Conservation (phyloP, 192 early-diverging fungal genomes). For the Entomortierella parvispora region DNA sequence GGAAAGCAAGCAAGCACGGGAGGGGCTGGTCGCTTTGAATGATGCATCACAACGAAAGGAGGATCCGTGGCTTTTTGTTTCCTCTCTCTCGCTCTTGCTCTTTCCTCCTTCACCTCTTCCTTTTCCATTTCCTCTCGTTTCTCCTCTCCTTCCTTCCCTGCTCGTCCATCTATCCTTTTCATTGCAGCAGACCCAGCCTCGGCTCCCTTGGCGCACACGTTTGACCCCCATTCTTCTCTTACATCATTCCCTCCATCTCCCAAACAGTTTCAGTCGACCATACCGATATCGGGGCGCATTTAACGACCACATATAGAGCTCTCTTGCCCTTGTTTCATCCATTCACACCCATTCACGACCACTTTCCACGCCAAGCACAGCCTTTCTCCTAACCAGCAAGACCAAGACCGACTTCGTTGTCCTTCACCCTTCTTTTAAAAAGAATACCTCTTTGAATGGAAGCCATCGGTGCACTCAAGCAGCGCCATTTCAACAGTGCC, state of each 20-base stretch:
- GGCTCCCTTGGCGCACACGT: too few species aligned
- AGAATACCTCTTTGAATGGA: constrained; percentile 10
- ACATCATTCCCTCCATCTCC: neutral
- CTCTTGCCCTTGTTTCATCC: too few species aligned
- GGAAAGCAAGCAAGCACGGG: too few species aligned
- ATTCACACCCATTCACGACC: neutral
- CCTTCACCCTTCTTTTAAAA: neutral
- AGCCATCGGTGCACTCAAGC: constrained; percentile 14
- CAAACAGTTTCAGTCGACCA: too few species aligned
- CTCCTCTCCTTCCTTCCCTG: neutral
- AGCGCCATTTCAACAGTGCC: constrained; percentile 19
- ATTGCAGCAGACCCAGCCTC: too few species aligned
- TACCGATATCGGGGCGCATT: too few species aligned
- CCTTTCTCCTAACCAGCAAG: neutral
- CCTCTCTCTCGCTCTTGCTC: neutral
- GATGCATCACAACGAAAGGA: neutral
- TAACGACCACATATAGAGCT: too few species aligned
- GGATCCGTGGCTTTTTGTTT: too few species aligned
- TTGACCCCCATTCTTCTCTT: neutral
- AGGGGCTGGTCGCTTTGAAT: neutral
- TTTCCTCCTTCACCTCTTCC: neutral
- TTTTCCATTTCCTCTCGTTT: neutral
- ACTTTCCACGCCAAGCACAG: neutral
- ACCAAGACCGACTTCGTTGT: neutral
- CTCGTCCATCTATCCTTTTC: neutral